Conservation (phyloP, 495 filamentous ascomycete genomes). For the Tuber microsphaerosporum region DNA sequence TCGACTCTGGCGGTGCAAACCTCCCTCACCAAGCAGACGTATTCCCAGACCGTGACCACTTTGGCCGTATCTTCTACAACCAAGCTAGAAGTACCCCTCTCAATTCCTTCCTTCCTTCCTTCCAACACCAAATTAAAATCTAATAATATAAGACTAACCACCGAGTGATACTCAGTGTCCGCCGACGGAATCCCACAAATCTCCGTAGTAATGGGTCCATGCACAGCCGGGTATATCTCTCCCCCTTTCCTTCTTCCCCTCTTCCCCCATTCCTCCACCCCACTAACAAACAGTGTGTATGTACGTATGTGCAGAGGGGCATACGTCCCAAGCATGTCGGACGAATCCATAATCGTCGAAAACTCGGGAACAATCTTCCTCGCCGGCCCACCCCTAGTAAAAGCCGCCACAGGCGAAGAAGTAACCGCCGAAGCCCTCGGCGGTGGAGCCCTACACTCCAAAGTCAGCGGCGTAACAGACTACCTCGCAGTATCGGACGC, state of each 20-base stretch:
- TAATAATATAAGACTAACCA: background rate
- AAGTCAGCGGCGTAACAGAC: slow-evolving; percentile 89
- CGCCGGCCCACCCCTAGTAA: slow-evolving; percentile 88
- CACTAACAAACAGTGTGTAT: background rate
- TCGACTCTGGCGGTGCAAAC: slow-evolving; percentile 94
- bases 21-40: slow-evolving; percentile 93
- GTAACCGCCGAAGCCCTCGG: slow-evolving; percentile 90
- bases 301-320: slow-evolving; percentile 58
- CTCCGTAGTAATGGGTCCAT: slow-evolving; percentile 91
- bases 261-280: background rate
- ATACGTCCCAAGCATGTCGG: slow-evolving; percentile 94
- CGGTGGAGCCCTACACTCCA: slow-evolving; percentile 84
- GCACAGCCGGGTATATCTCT: slow-evolving; percentile 33
- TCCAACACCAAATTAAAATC: background rate
- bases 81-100: slow-evolving; percentile 71
- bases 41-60: slow-evolving; percentile 91
- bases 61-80: slow-evolving; percentile 97
- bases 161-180: slow-evolving; percentile 48
- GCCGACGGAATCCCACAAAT: slow-evolving; percentile 84
- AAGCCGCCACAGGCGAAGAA: slow-evolving; percentile 90
- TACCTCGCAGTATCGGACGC: slow-evolving; percentile 92
- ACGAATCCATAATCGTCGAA: slow-evolving; percentile 92
- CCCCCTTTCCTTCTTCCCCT: background rate
- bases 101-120: background rate
- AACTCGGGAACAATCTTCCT: slow-evolving; percentile 95